A percentile compares a stretch with the other conserved stretches of the same genome.
phyloP scores from a whole-genome alignment of 1,139 yeast species.

The Taiozyma sp. region DNA sequence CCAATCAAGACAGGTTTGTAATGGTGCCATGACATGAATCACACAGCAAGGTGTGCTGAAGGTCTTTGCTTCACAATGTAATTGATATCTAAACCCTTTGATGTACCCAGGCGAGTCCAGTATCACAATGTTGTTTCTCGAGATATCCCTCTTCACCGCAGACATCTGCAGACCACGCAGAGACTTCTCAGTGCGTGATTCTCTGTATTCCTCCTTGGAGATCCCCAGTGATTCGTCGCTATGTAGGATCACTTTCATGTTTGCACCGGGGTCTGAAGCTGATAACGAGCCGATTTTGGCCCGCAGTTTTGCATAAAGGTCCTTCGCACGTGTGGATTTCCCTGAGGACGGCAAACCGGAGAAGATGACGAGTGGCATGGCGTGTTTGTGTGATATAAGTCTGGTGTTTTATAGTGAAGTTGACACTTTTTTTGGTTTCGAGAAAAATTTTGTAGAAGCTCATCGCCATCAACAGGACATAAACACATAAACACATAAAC shows the following conservation, averaged over 20 bases:
- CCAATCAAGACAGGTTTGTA: constrained; percentile 58
- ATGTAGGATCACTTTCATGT: constrained; percentile 55
- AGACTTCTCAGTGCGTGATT: constrained; percentile 69
- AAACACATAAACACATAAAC: no score
- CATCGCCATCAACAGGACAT: not conserved
- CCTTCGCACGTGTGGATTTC: constrained; percentile 67
- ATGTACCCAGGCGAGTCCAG: constrained; percentile 86
- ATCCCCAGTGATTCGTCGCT: constrained; percentile 78
- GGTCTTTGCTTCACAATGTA: constrained; percentile 90
- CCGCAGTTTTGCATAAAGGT: constrained; percentile 44
- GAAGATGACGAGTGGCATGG: constrained; percentile 79
- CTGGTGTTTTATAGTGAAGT: not conserved
- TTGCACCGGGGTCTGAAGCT: constrained; percentile 39
- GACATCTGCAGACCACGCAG: constrained; percentile 83
- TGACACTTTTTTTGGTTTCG: not conserved
- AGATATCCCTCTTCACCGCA: constrained; percentile 78
- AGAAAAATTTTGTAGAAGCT: not conserved
- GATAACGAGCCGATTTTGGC: constrained; percentile 38
- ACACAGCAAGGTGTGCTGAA: constrained; percentile 79
- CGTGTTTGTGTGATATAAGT: not conserved
- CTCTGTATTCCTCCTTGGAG: constrained; percentile 57
- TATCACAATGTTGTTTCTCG: constrained; percentile 66
- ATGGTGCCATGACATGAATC: constrained; percentile 68
- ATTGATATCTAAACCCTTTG: constrained; percentile 91
- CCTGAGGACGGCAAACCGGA: constrained; percentile 89